Evolutionary conservation across 495 filamentous ascomycete genomes (phyloP).

Genomic region (Aspergillus steynii): DNA sequence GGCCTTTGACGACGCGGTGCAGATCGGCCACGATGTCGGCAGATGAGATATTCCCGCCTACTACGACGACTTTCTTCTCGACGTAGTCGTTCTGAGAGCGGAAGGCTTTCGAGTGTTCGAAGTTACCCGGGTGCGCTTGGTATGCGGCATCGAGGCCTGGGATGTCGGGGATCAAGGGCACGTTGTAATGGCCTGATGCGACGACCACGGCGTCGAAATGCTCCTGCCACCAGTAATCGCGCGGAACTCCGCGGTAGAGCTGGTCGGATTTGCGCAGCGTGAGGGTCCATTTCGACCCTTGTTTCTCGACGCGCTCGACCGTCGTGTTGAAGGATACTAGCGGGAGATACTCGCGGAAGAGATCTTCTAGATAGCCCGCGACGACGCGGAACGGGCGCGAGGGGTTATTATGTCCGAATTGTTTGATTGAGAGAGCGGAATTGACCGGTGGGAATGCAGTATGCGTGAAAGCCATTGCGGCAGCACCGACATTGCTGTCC

Average conservation of each 20-base stretch:
- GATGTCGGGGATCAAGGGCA: slow-evolving; percentile 63
- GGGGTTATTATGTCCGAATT: slow-evolving; percentile 23
- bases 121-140: slow-evolving; percentile 15
- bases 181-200: slow-evolving; percentile 73
- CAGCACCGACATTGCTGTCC: slow-evolving; percentile 32
- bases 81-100: slow-evolving; percentile 28
- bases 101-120: slow-evolving; percentile 32
- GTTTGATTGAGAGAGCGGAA: slow-evolving; percentile 23
- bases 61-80: slow-evolving; percentile 29
- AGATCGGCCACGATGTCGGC: slow-evolving; percentile 31
- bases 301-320: slow-evolving; percentile 30
- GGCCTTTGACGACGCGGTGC: slow-evolving; percentile 24
- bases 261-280: slow-evolving; percentile 26
- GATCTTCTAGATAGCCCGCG: slow-evolving; percentile 24
- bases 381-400: slow-evolving; percentile 30
- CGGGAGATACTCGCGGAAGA: slow-evolving; percentile 25
- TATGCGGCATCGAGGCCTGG: slow-evolving; percentile 17
- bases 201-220: slow-evolving; percentile 69
- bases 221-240: slow-evolving; percentile 36
- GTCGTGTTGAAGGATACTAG: slow-evolving; percentile 29
- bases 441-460: slow-evolving; percentile 27
- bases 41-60: slow-evolving; percentile 32
- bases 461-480: slow-evolving; percentile 33
- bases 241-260: slow-evolving; percentile 5
- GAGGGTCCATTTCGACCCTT: slow-evolving; percentile 22